Evolutionary conservation across 2,329 filamentous ascomycete species (phyloP), one percentile per base, ranked within the genome.

Genomic region (Alternaria gansuensis): DNA sequence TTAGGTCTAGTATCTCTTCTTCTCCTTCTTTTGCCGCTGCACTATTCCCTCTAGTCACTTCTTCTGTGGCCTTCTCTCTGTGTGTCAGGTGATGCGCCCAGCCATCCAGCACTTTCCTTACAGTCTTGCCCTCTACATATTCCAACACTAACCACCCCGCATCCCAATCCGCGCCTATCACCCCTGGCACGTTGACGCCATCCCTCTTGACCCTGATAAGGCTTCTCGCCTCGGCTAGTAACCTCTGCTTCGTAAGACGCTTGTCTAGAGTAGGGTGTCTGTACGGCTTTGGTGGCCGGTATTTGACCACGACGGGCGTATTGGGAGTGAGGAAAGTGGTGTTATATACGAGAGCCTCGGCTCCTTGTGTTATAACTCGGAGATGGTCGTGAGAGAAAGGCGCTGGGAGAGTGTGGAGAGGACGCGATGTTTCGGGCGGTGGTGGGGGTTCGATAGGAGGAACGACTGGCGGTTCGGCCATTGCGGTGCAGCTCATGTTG

Each of bases 331-430:
- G 88, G 80, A 92, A 96, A 54, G 87, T 88, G 17, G 92, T 94
- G 77, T 88, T 89, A 86, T 96, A 98, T 74, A 99, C 87, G 65
- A 94, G 92, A 60, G 92, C 93, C 86, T 99, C 95, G 75, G 95
- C 95, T 80, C 95, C 95, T 84, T 98, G 95, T 57, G 92, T 89
- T 69, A 98, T 87, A 72, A 97, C 90, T 48, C 75, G 78, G 63
- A 92, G 87, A 37, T 86, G 82, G 62, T 85, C 81, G 75, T 85
- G 85, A 80, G 63, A 57, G 65, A 77, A 77, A 36, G 72, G 70
- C 0, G 68, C 37, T 0, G 73, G 71, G 37, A 72, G 68, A 2
- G 65, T 69, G 59, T 74, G 72, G 2, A 71, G 59, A 4, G 71
- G 71, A n/a, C 60, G 66, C 7, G 64, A 40, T 34, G 68, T 69